phyloP scores from a whole-genome alignment of 2,329 filamentous ascomycete species.

The Juglanconis oblonga region DNA sequence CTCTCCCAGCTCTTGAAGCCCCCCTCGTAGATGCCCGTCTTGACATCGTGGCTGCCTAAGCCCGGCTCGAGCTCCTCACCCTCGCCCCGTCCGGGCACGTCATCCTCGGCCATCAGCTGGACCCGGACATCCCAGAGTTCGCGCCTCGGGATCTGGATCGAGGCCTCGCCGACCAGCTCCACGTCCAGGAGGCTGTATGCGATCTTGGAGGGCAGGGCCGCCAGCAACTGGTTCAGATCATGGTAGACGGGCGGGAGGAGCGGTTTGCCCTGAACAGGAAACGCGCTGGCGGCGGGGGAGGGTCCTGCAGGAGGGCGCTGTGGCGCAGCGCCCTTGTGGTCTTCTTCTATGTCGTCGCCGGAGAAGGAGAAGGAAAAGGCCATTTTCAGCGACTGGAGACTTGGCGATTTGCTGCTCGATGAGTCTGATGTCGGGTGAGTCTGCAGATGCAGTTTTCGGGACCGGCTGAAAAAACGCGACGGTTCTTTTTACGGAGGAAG shows the following conservation, averaged over 20 bases:
- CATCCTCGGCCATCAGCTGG: constrained; percentile 75
- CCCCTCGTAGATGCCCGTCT: constrained; percentile 79
- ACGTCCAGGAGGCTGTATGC: constrained; percentile 64
- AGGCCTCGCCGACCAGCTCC: constrained; percentile 54
- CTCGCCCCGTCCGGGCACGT: constrained; percentile 35
- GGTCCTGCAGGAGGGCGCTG: constrained; percentile 11
- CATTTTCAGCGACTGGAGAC: constrained; percentile 24
- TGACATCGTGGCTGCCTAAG: constrained; percentile 69
- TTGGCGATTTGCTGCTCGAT: too few species aligned
- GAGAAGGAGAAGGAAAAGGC: constrained; percentile 61
- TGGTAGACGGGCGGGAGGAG: constrained; percentile 55
- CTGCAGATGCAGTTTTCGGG: too few species aligned
- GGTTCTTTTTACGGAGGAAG: too few species aligned
- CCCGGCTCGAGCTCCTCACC: constrained; percentile 40
- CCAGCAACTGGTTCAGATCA: constrained; percentile 48
- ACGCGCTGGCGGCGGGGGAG: constrained; percentile 43
- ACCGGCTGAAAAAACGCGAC: too few species aligned
- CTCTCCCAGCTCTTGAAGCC: constrained; percentile 92
- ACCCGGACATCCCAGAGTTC: constrained; percentile 80
- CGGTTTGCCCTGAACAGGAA: constrained; percentile 60
- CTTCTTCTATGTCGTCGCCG: constrained; percentile 62
- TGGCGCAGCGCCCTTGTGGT: constrained; percentile 28
- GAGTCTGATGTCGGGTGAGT: too few species aligned
- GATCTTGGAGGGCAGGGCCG: constrained; percentile 67
- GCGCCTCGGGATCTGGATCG: constrained; percentile 62